Conservation (phyloP, 495 filamentous ascomycete species). For the Friedmanniomyces simplex region DNA sequence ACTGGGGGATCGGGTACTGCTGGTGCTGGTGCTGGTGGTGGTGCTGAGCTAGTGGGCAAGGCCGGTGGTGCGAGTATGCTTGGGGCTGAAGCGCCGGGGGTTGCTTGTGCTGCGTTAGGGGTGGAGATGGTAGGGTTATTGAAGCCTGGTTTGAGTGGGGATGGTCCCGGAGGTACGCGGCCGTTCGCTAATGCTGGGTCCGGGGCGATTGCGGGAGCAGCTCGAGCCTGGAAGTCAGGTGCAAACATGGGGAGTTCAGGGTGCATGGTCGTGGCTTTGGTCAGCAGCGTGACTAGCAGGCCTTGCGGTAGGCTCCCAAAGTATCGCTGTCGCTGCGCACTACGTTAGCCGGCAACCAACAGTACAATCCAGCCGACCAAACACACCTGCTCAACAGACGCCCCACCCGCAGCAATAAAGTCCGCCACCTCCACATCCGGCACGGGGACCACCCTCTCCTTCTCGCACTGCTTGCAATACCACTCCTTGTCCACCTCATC, state of each 20-base stretch:
- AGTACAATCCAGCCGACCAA: not conserved
- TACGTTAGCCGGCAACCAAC: not conserved
- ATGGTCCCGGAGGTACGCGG: not conserved
- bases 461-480: conserved; percentile 61
- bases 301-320: conserved; percentile 34
- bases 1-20: conserved; percentile 18
- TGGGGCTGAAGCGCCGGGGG: not conserved
- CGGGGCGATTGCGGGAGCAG: not conserved
- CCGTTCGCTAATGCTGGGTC: conserved; percentile 7
- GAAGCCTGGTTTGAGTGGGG: not conserved
- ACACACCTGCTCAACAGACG: conserved; percentile 19
- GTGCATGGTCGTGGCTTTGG: conserved; percentile 34
- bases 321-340: conserved; percentile 38
- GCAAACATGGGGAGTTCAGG: conserved; percentile 35
- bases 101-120: not conserved
- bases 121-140: not conserved
- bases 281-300: conserved; percentile 38
- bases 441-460: conserved; percentile 16
- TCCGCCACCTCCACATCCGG: conserved; percentile 12
- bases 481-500: conserved; percentile 58
- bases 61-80: not conserved
- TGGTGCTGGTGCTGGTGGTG: not conserved
- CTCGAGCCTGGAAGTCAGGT: conserved; percentile 23
- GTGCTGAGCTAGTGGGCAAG: not conserved
- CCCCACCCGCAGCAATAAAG: conserved; percentile 12